A percentile compares a stretch with the other conserved stretches of the same genome.
These are phyloP conservation scores for Candida koratica DNA, from an alignment of 805 yeast genomes.

Conservation along the genomic window DNA sequence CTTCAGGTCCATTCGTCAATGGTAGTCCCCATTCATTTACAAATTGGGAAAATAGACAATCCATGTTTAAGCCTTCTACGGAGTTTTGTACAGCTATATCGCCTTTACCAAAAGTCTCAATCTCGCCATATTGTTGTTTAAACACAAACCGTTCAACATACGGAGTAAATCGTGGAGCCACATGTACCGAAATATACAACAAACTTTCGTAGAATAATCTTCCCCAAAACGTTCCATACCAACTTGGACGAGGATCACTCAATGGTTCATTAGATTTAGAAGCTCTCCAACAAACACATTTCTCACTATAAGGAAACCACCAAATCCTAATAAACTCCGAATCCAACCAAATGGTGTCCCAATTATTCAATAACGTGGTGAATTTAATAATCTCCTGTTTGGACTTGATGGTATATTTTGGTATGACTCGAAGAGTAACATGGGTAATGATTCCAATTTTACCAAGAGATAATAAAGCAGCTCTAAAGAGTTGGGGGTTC, in stretches of 20 bases:
- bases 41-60: slow-evolving; percentile 88
- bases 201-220: slow-evolving; percentile 75
- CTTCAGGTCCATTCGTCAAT: slow-evolving; percentile 67
- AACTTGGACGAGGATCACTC: slow-evolving; percentile 63
- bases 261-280: slow-evolving; percentile 63
- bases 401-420: slow-evolving; percentile 75
- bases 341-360: slow-evolving; percentile 82
- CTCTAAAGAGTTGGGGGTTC: slow-evolving; percentile 65
- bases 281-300: slow-evolving; percentile 90
- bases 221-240: slow-evolving; percentile 83
- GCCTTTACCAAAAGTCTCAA: slow-evolving; percentile 60
- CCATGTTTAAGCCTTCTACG: slow-evolving; percentile 89
- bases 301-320: slow-evolving; percentile 95
- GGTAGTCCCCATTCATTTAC: slow-evolving; percentile 99
- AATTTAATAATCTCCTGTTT: slow-evolving; percentile 78
- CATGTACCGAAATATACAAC: slow-evolving; percentile 71
- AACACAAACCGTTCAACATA: slow-evolving; percentile 81
- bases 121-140: slow-evolving; percentile 73
- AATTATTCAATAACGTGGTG: slow-evolving; percentile 62
- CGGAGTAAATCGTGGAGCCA: slow-evolving; percentile 78
- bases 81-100: slow-evolving; percentile 71
- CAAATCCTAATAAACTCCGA: slow-evolving; percentile 90
- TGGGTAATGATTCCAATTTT: slow-evolving; percentile 86
- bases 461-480: slow-evolving; percentile 82
- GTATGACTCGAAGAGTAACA: slow-evolving; percentile 81